These are phyloP conservation scores for Cystobasidium tubakii DNA, from an alignment of 768 basidiomycete genomes.

Conservation along the genomic window DNA sequence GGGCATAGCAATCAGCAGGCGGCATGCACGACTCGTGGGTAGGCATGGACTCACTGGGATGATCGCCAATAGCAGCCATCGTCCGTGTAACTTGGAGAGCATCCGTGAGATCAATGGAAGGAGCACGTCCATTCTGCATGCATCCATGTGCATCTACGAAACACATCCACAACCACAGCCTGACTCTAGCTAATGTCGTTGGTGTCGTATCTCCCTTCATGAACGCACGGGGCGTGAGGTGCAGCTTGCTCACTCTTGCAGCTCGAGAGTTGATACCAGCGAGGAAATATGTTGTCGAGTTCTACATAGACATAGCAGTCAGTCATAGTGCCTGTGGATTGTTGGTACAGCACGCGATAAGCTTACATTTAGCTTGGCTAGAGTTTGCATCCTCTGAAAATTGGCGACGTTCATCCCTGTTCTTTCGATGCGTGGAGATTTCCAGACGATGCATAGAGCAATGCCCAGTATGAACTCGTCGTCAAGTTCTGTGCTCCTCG, in stretches of 20 bases:
- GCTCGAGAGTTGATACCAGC: constrained; percentile 30
- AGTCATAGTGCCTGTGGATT: background rate
- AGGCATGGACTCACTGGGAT: constrained; percentile 12
- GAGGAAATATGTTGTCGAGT: constrained; percentile 32
- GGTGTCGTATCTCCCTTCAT: constrained; percentile 22
- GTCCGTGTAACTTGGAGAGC: constrained; percentile 23
- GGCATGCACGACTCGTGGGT: background rate
- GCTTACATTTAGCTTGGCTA: constrained; percentile 31
- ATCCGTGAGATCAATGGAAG: constrained; percentile 27
- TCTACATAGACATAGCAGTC: background rate
- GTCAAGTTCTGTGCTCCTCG: constrained; percentile 18
- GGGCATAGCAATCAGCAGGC: background rate
- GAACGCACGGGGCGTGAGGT: constrained; percentile 8
- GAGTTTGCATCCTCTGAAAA: constrained; percentile 18
- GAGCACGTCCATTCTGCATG: constrained; percentile 35
- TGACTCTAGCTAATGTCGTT: background rate
- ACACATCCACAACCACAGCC: constrained; percentile 35
- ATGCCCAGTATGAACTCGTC: constrained; percentile 34
- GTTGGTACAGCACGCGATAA: too few species aligned
- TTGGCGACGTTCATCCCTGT: background rate
- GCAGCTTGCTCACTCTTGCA: constrained; percentile 18
- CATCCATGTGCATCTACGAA: constrained; percentile 36
- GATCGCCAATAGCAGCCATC: constrained; percentile 18
- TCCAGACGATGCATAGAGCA: constrained; percentile 32
- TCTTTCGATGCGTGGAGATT: constrained; percentile 15